Base-by-base conservation (phyloP, 2,329 filamentous ascomycete species). In the Basipetospora chlamydospora region DNA sequence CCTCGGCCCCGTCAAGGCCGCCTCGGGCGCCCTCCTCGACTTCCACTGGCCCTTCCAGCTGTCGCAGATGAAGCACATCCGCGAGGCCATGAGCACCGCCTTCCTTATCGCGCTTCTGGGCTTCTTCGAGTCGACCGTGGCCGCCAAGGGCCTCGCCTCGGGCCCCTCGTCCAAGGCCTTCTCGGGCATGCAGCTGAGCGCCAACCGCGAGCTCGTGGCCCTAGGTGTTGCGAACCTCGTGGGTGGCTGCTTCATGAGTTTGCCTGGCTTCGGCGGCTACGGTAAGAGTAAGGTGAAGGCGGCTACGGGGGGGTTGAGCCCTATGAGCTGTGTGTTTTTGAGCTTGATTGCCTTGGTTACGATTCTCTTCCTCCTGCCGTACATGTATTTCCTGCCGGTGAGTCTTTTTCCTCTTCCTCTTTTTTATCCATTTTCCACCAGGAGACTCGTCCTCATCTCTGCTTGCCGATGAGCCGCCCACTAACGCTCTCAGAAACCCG, bases 81-180 rank as follows among this genome's bases (percentile, higher is more conserved):
- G 81, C 16, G 80, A 85, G 43, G 81, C 85, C 26, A 80, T 96
- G 69, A 79, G 83, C 35, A 96, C 90, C 0, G 81, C 85, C 0
- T 94, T 98, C 50, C 67, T 96, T 37, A 94, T 98, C 44, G 85
- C 87, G 1, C 67, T 98, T 17, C 75, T 98, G 0, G 90, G 90
- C n/a, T 98, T 98, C 58, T 98, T 98, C 49, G 90, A 98, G 57
- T 94, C 85, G 3, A 94, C 86, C 0, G 86, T 98, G 10, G 90
- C 90, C 1, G 90, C 90, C 25, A 96, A 96, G 59, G 88, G 83
- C 43, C 62, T 98, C 3, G 81, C 80, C 6, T n/a, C n/a, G n/a
- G n/a, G n/a, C n/a, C n/a, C n/a, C n/a, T 72, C 73, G 28, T 64
- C 64, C 35, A 73, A 79, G 43, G 73, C 73, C 8, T 78, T 95